phyloP scores from a whole-genome alignment of 371 early-diverging fungal species.

The Circinella umbellata region DNA sequence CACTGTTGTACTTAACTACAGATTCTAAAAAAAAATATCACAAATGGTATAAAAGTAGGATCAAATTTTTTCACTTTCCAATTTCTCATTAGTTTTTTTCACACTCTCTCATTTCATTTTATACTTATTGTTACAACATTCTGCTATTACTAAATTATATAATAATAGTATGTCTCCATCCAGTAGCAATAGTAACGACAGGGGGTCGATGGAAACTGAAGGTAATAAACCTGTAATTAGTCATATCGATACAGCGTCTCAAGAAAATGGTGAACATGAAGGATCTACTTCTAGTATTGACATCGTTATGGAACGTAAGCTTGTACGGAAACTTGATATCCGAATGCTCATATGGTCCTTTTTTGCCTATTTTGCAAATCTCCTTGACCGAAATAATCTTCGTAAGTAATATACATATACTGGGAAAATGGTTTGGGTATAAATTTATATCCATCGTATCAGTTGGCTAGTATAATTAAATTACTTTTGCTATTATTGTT shows the following conservation, averaged over 20 bases:
- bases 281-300: not conserved
- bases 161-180: not conserved
- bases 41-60: not conserved
- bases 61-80: not conserved
- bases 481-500: not conserved
- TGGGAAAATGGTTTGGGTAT: constrained; percentile 8
- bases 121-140: not conserved
- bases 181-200: not conserved
- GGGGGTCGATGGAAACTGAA: not conserved
- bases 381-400: constrained; percentile 79
- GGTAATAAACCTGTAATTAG: not conserved
- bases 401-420: constrained; percentile 30
- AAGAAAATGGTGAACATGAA: not conserved
- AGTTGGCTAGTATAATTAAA: not conserved
- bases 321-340: constrained; percentile 68
- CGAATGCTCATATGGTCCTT: constrained; percentile 73
- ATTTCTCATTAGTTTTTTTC: not conserved
- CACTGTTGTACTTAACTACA: no score
- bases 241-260: not conserved
- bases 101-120: not conserved
- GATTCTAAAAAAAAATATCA: not conserved
- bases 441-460: not conserved
- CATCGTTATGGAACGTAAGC: constrained; percentile 14
- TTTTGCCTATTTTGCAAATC: constrained; percentile 72
- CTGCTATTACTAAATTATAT: not conserved